Evolutionary conservation across 495 filamentous ascomycete species (phyloP).

Genomic region (Aspergillus affinis): DNA sequence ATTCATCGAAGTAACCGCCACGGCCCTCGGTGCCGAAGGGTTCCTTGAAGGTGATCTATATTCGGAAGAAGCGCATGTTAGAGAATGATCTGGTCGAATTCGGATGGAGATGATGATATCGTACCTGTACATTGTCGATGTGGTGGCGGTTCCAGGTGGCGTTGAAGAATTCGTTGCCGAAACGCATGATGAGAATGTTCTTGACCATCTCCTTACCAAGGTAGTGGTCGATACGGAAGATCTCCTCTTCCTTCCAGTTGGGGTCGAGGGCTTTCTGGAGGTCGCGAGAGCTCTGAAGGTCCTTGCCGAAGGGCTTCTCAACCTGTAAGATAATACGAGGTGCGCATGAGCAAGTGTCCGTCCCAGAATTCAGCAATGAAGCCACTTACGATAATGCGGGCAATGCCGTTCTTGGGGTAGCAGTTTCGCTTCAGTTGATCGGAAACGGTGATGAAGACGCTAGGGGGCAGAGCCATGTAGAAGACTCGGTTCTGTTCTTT

Average conservation of each 20-base stretch:
- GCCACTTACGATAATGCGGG: slow-evolving; percentile 79
- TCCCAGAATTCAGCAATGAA: not conserved
- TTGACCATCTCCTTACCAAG: slow-evolving; percentile 99
- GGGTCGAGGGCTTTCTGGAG: slow-evolving; percentile 94
- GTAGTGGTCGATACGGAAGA: slow-evolving; percentile 99
- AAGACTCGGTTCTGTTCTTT: slow-evolving; percentile 90
- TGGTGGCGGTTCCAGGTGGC: slow-evolving; percentile 99
- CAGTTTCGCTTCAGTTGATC: slow-evolving; percentile 96
- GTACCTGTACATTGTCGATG: slow-evolving; percentile 89
- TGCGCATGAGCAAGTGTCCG: slow-evolving; percentile 11
- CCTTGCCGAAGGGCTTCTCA: slow-evolving; percentile 99
- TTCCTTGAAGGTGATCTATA: slow-evolving; percentile 95
- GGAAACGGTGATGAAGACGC: slow-evolving; percentile 96
- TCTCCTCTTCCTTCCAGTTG: slow-evolving; percentile 99
- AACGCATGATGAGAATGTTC: slow-evolving; percentile 97
- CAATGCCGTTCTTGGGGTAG: slow-evolving; percentile 86
- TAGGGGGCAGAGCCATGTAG: slow-evolving; percentile 98
- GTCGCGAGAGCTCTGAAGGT: slow-evolving; percentile 89
- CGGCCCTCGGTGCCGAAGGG: slow-evolving; percentile 99
- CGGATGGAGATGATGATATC: not conserved
- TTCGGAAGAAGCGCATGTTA: slow-evolving; percentile 5
- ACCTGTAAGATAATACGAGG: slow-evolving; percentile 55
- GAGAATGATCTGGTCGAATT: slow-evolving; percentile 4
- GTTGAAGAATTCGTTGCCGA: slow-evolving; percentile 98
- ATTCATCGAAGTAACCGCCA: slow-evolving; percentile 99